phyloP scores from a whole-genome alignment of 2,329 filamentous ascomycete species.

The Delphinella strobiligena region DNA sequence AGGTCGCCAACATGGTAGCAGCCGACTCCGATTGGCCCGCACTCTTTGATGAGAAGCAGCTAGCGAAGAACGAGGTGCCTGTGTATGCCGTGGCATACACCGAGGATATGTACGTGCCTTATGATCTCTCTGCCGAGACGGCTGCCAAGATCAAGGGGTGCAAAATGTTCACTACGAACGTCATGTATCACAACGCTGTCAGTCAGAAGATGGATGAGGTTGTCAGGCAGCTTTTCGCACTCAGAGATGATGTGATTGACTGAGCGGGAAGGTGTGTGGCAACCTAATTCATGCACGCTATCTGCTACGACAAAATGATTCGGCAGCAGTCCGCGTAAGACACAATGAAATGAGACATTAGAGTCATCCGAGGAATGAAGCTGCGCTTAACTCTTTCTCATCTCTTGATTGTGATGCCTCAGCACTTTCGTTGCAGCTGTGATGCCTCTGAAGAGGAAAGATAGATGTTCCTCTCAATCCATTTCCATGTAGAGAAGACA shows the following conservation, averaged over 20 bases:
- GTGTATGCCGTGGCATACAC: constrained; percentile 75
- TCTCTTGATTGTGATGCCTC: too few relatives aligned
- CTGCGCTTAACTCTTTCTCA: too few relatives aligned
- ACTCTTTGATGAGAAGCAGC: constrained; percentile 63
- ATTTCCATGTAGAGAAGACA: too few relatives aligned
- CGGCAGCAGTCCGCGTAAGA: too few relatives aligned
- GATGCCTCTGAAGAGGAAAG: too few relatives aligned
- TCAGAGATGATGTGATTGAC: constrained; percentile 59
- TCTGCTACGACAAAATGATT: too few relatives aligned
- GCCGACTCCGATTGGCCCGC: constrained; percentile 55
- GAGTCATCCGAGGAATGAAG: too few relatives aligned
- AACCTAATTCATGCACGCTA: too few relatives aligned
- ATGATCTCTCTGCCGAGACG: constrained; percentile 59
- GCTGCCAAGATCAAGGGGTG: constrained; percentile 61
- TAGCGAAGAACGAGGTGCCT: constrained; percentile 68
- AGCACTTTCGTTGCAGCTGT: too few relatives aligned
- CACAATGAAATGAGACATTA: too few relatives aligned
- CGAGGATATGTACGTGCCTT: constrained; percentile 79
- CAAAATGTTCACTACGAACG: constrained; percentile 76
- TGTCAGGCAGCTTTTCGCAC: constrained; percentile 59
- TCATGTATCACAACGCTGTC: constrained; percentile 76
- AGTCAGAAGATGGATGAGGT: constrained; percentile 64
- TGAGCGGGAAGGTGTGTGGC: too few relatives aligned
- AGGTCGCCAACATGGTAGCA: constrained; percentile 61
- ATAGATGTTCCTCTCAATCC: too few relatives aligned